Conservation (phyloP, 306 rosid species). For the Delonix regia region DNA sequence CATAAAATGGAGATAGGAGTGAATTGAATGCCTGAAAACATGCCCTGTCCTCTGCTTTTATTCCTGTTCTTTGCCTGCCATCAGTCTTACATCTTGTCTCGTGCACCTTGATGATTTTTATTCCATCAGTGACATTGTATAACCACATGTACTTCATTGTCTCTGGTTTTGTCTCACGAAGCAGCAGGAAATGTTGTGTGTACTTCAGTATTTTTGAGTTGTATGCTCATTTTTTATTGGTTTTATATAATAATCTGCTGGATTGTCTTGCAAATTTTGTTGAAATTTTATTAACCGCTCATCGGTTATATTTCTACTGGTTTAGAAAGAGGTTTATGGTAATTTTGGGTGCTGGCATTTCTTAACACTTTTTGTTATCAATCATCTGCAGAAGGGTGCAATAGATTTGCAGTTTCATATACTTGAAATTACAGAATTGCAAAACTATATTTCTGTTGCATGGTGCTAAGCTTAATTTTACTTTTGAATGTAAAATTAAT, state of each 20-base stretch:
- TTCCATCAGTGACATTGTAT: neutral
- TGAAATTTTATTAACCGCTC: neutral
- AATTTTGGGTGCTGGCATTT: neutral
- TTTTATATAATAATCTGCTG: neutral
- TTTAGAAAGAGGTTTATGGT: neutral
- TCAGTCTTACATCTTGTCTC: neutral
- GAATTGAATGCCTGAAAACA: neutral
- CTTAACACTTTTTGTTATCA: neutral
- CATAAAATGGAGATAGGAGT: neutral
- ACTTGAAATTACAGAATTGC: constrained; percentile 1
- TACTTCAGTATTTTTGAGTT: neutral
- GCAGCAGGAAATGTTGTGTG: neutral
- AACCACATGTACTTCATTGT: neutral
- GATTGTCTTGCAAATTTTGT: neutral
- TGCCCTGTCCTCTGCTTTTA: neutral
- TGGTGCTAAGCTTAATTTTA: neutral
- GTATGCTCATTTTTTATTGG: neutral
- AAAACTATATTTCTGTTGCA: neutral
- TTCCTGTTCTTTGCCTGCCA: neutral
- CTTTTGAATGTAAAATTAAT: neutral
- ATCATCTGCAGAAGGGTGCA: neutral
- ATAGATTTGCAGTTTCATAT: neutral
- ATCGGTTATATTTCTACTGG: neutral
- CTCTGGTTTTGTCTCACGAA: neutral
- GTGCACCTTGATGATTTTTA: too few relatives aligned